Evolutionary conservation across 2,329 filamentous ascomycete genomes (phyloP).

Genomic region (Bretziella fagacearum): DNA sequence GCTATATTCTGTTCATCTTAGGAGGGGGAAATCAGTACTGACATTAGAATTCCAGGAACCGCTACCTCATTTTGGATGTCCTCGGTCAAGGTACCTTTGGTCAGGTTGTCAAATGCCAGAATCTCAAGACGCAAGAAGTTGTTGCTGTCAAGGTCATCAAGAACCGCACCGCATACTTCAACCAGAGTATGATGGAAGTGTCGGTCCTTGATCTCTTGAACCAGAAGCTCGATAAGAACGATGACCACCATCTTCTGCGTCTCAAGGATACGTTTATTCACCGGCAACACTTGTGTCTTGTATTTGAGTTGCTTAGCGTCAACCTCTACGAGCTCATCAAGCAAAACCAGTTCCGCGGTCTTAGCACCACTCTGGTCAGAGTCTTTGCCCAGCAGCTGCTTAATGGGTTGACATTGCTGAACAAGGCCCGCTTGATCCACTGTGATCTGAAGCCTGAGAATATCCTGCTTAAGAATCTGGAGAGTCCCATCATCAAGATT

Average conservation of each 20-base stretch:
- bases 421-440: conserved; percentile 93
- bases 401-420: conserved; percentile 78
- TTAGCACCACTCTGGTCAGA: conserved; percentile 90
- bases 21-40: background rate
- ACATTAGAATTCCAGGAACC: conserved; percentile 47
- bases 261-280: conserved; percentile 98
- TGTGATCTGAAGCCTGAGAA: conserved; percentile 98
- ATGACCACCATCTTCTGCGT: conserved; percentile 87
- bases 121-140: conserved; percentile 93
- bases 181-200: conserved; percentile 99
- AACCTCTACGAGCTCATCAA: conserved; percentile 98
- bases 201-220: conserved; percentile 94
- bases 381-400: conserved; percentile 95
- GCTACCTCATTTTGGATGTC: conserved; percentile 92
- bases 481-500: conserved; percentile 98
- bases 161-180: conserved; percentile 97
- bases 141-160: conserved; percentile 99
- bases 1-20: background rate
- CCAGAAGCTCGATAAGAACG: conserved; percentile 97
- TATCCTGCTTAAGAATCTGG: conserved; percentile 90
- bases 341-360: conserved; percentile 93
- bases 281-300: conserved; percentile 85
- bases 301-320: conserved; percentile 91
- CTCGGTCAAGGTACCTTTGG: conserved; percentile 95
- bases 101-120: conserved; percentile 97